Base-by-base conservation (phyloP, 2,329 filamentous ascomycete species). In the Pleurostoma richardsiae region DNA sequence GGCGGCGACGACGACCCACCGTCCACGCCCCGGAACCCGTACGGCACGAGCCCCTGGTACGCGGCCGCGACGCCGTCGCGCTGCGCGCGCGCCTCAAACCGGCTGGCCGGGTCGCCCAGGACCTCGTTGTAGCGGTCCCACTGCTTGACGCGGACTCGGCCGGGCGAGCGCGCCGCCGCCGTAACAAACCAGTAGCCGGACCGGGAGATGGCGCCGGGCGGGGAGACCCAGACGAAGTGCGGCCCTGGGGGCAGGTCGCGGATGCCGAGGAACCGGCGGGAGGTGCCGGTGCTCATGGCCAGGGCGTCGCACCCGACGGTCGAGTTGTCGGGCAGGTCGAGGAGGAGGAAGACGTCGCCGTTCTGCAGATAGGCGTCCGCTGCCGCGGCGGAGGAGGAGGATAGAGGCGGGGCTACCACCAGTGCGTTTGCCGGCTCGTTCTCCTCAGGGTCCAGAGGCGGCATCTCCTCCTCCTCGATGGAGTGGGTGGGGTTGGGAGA, bases 141-240 rank as follows among this genome's bases (percentile, higher is more conserved):
- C 54, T 74, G 70, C 56, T 77, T 69, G 29, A 78, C 68, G 47
- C 72, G 69, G 26, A 73, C 64, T 4, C 57, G 59, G 10, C 66
- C 54, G 19, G 19, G 19, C 19, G 19, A 19, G 19, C 19, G 19
- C 4, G 50, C 50, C 8, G 59, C 55, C 2, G 59, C 61, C 1
- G 69, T 68, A 40, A 71, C 60, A 46, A 83, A 67, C 80, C 80
- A 85, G 57, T 76, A 81, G 4, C 79, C 82, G 46, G 69, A 76
- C 4, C 81, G 72, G 2, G 77, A 76, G 19, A 71, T 65, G 19
- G 68, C 66, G 2, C 67, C 66, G 0, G 71, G 68, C 27, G 77
- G 69, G 3, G 79, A 69, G 29, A 76, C 71, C 79, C 80, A 85
- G 48, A 83, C 66, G 49, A 85, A 76, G 57, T 85, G 82, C 10